Base-by-base conservation (phyloP, 176 grass and related monocot genomes). In the Poa annua region DNA sequence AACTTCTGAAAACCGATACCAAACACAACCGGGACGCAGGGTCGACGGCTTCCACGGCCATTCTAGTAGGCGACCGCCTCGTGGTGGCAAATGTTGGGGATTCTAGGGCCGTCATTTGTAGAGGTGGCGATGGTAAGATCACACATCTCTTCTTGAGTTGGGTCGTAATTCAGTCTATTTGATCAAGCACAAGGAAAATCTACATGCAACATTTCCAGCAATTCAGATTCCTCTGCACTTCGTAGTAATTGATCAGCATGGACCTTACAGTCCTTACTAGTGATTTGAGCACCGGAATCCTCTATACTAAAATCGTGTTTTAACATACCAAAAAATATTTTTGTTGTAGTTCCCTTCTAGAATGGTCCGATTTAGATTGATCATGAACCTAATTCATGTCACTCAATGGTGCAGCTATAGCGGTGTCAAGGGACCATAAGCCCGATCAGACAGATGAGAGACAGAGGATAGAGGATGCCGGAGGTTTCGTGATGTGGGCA, bases 401-500 rank as follows among this genome's bases (percentile, higher is more conserved):
- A 9, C 1, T 42, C 5, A 21, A 64, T 78, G 71, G 4, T 88
- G 54, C 85, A 97, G 92, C 94, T 36, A 82, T 94, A 86, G 89
- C 92, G 0, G 92, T 94, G 69, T 97, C 94, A 39, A 92, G 88
- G 77, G 94, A 97, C 76, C 94, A 97, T 73, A 97, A 97, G 33
- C 94, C 92, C 11, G 92, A 97, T 42, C 92, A 97, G 80, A 65
- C 89, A 20, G 92, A 97, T 36, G 94, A 94, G 83, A 88, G 85
- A 6, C 94, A 92, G 55, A 85, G 89, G 73, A 97, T 97, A 60
- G 94, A 97, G 42, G 94, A 97, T 6, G 92, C 94, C 1, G 94
- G 94, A 77, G 94, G 94, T 11, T 97, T 97, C 76, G 94, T 94
- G 33, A 97, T 97, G 94, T 97, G 94, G 94, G 92, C 94, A 45